Evolutionary conservation across 768 basidiomycete genomes (phyloP).

Genomic region (Pisolithus sp.): DNA sequence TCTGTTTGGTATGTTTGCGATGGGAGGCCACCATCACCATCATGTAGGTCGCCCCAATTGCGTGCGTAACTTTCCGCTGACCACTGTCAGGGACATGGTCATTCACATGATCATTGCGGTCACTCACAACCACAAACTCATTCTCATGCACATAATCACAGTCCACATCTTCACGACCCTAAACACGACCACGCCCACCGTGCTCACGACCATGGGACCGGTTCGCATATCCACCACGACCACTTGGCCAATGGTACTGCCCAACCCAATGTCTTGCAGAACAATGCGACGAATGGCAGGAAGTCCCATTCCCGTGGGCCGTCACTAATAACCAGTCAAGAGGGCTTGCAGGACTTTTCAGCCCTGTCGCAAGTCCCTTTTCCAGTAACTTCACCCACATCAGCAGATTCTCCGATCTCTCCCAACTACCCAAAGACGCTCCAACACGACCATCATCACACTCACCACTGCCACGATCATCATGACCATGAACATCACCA

Average conservation of each 20-base stretch:
- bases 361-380: constrained; percentile 19
- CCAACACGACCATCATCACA: constrained; percentile 41
- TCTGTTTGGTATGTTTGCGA: constrained; percentile 97
- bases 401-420: constrained; percentile 49
- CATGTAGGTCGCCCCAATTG: constrained; percentile 44
- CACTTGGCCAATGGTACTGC: constrained; percentile 7
- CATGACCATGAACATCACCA: constrained; percentile 27
- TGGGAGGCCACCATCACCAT: constrained; percentile 85
- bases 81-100: constrained; percentile 5
- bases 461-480: constrained; percentile 15
- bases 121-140: constrained; percentile 23
- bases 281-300: constrained; percentile 15
- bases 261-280: constrained; percentile 4
- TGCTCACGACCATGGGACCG: constrained; percentile 17
- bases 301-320: constrained; percentile 36
- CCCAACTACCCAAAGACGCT: constrained; percentile 53
- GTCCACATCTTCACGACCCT: constrained; percentile 18
- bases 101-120: constrained; percentile 49
- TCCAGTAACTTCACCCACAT: constrained; percentile 18
- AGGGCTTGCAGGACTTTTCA: constrained; percentile 15
- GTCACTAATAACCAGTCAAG: constrained; percentile 33
- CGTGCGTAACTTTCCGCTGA: not conserved
- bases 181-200: constrained; percentile 24
- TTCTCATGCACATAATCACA: constrained; percentile 22
- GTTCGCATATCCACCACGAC: constrained; percentile 10